Base-by-base conservation (phyloP, 192 early-diverging fungal species). In the Mortierella claussenii region DNA sequence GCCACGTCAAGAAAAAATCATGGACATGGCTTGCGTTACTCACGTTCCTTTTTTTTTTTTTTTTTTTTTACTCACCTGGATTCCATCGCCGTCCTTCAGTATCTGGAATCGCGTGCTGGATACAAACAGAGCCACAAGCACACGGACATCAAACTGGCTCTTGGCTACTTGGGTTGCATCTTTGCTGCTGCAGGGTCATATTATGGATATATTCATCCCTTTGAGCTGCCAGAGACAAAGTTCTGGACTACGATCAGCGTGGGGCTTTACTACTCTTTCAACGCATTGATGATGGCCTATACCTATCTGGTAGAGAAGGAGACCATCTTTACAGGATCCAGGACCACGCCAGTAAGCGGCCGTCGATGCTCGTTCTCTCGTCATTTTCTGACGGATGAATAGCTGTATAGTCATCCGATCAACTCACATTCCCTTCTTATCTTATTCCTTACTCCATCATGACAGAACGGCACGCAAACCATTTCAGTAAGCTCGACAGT, bases 101-200 rank as follows among this genome's bases (percentile, higher is more conserved):
- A 75, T 44, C 74, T 86, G 36, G 66, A 68, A 30, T 81, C 65
- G 11, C 75, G 86, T 32, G 52, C 34, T 12, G 80, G 83, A 3
- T 93, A 88, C 80, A 79, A 76, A 50, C 87, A 97, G 80, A 87
- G 86, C 78, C 88, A 95, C 78, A 87, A 81, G 24, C 95, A 95
- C 71, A 89, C 89, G 6, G 93, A 97, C 69, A 83, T 87, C 56
- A 93, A 93, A 68, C 88, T 97, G 4, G 55, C 91, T 13, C 81
- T 97, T 15, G 95, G 95, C 28, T 97, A 93, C 75, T 44, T 88
- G 17, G 86, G 92, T 3, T 88, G 88, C 55, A 54, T 85, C 1
- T 90, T 94, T 80, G 93, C 93, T 50, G 92, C 83, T 20, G 86
- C 81, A 53, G 90, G 87, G 52, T 87, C 88, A 63, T 85, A 82